Percentiles rank a stretch among this genome's conserved stretches.
Evolutionary conservation across 1,284 basidiomycete genomes (phyloP).

Genomic region (Ceratobasidium sp.): DNA sequence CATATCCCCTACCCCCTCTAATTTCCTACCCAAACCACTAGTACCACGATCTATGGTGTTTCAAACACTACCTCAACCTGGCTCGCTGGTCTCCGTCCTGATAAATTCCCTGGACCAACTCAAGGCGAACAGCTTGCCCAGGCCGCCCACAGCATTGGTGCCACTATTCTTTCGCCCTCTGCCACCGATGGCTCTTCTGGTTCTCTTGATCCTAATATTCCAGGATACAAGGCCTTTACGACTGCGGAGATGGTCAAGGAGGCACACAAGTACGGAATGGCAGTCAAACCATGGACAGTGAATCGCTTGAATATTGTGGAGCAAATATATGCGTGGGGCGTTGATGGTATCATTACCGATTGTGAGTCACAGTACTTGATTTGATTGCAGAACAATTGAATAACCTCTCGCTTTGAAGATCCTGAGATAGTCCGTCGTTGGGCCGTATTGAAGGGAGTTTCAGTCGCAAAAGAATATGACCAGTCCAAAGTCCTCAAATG

Average conservation of each 20-base stretch:
- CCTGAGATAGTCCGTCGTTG: conserved; percentile 63
- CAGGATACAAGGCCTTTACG: conserved; percentile 64
- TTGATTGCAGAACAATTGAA: no score
- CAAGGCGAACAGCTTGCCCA: conserved; percentile 63
- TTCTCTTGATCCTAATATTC: conserved; percentile 55
- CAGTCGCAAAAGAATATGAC: conserved; percentile 62
- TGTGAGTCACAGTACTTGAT: conserved; percentile 50
- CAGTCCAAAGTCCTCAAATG: conserved; percentile 65
- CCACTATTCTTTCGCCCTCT: conserved; percentile 71
- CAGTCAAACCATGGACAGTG: conserved; percentile 75
- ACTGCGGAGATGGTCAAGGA: conserved; percentile 71
- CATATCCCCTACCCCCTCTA: not conserved
- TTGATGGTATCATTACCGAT: conserved; percentile 77
- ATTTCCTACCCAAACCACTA: not conserved
- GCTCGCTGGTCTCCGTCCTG: conserved; percentile 67
- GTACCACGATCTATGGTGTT: conserved; percentile 19
- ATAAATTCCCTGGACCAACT: conserved; percentile 63
- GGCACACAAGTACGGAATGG: conserved; percentile 67
- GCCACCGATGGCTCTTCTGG: conserved; percentile 55
- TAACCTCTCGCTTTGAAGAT: conserved; percentile 49
- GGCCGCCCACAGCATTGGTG: conserved; percentile 71
- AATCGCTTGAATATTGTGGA: conserved; percentile 67
- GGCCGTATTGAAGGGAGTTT: conserved; percentile 58
- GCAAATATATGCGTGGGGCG: conserved; percentile 63
- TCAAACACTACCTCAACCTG: conserved; percentile 56